These are phyloP conservation scores for Schwanniomyces polymorphus DNA, from an alignment of 805 yeast genomes.

Conservation along the genomic window DNA sequence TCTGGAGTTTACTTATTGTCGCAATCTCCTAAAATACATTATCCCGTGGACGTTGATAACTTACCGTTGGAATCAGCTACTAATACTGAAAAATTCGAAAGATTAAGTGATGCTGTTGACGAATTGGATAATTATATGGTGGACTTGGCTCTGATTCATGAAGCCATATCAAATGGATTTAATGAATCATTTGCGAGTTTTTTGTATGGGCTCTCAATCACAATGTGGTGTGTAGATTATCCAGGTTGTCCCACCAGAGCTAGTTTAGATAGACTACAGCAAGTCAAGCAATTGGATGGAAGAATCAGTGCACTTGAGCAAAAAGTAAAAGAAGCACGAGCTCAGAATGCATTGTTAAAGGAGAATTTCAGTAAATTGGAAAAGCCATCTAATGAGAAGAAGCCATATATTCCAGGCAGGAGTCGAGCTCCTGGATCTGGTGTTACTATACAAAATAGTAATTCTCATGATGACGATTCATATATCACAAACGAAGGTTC, in stretches of 20 bases:
- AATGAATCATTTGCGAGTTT: slow-evolving; percentile 80
- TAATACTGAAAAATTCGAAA: slow-evolving; percentile 41
- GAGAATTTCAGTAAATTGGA: slow-evolving; percentile 10
- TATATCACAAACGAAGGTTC: slow-evolving; percentile 24
- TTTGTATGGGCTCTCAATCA: slow-evolving; percentile 75
- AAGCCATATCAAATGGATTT: slow-evolving; percentile 55
- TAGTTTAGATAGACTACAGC: slow-evolving; percentile 31
- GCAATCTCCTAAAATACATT: slow-evolving; percentile 45
- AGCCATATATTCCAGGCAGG: neutral
- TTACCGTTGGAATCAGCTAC: slow-evolving; percentile 44
- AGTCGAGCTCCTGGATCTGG: neutral
- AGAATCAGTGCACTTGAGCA: slow-evolving; percentile 21
- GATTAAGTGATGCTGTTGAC: slow-evolving; percentile 48
- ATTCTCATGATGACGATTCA: slow-evolving; percentile 20
- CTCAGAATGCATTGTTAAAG: slow-evolving; percentile 24
- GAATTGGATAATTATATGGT: slow-evolving; percentile 61
- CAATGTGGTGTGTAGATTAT: slow-evolving; percentile 87
- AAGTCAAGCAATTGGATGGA: slow-evolving; percentile 17
- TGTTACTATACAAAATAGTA: neutral
- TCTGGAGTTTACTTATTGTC: slow-evolving; percentile 39
- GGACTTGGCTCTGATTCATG: slow-evolving; percentile 59
- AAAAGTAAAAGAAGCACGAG: slow-evolving; percentile 16
- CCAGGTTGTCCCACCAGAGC: slow-evolving; percentile 39
- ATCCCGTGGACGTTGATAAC: slow-evolving; percentile 38
- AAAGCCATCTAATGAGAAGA: neutral